Percentiles rank a stretch among this genome's conserved stretches.
Conservation (phyloP, 2,329 filamentous ascomycete species). For the Aspergillus sclerotialis region DNA sequence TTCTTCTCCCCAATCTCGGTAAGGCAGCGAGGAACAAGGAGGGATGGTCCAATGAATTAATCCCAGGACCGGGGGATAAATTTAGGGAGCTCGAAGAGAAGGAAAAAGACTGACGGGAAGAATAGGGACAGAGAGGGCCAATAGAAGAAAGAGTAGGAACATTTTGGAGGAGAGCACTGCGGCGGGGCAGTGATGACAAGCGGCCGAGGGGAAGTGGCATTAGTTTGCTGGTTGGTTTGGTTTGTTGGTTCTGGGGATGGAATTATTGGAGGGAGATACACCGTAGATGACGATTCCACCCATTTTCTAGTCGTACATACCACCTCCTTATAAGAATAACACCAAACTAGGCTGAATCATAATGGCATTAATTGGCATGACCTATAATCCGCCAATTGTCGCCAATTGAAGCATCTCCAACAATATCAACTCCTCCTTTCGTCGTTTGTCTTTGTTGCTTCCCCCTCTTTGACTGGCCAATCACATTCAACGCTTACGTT, state of each 20-base stretch:
- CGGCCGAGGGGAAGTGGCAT: conserved; percentile 22
- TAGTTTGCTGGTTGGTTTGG: conserved; percentile 6
- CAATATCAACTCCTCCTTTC: neutral
- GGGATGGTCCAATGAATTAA: conserved; percentile 2
- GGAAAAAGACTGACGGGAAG: conserved; percentile 11
- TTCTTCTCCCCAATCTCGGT: conserved; percentile 9
- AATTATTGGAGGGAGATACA: too few relatives aligned
- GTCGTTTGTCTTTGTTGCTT: too few relatives aligned
- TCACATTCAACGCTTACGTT: neutral
- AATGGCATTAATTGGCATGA: too few relatives aligned
- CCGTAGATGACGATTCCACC: too few relatives aligned
- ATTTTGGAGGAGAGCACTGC: conserved; percentile 11
- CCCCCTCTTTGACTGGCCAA: neutral
- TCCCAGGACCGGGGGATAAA: conserved; percentile 10
- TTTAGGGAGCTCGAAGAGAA: conserved; percentile 7
- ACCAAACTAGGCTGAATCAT: too few relatives aligned
- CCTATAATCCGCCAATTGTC: too few relatives aligned
- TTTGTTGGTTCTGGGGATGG: conserved; percentile 5
- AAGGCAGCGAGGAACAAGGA: conserved; percentile 10
- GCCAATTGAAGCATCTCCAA: too few relatives aligned
- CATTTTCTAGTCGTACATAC: too few relatives aligned
- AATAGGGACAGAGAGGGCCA: conserved; percentile 1
- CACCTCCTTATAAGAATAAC: too few relatives aligned
- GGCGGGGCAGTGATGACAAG: conserved; percentile 19
- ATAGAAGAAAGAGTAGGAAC: conserved; percentile 5